Base-by-base conservation (phyloP, 495 filamentous ascomycete genomes). In the Tricharina praecox region DNA sequence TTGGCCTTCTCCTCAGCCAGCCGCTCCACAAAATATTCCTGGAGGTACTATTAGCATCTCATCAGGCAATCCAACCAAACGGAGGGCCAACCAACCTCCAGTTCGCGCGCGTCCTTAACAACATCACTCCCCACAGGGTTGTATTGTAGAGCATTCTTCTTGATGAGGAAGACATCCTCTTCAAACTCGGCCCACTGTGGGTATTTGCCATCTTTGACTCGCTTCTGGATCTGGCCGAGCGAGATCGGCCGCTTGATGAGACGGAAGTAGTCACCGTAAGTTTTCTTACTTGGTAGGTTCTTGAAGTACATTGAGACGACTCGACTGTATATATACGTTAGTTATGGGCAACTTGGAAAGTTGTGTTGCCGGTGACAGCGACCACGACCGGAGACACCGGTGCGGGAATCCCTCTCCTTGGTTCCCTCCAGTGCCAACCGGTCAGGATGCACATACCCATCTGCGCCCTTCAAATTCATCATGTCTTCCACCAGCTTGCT, bases 111-210 rank as follows among this genome's bases (percentile, higher is more conserved):
- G 47, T 85, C 68, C 16, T 69, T 65, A 42, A 71, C 79, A 32
- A 93, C 81, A 13, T 79, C 76, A 54, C 86, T 93, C 2, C 72
- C 81, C 54, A 92, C 85, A 55, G 92, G 85, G 53, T 94, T 94
- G 63, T 86, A 94, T 23, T 76, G 73, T 41, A 78, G 75, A 3
- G 86, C 87, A 64, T 94, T 94, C 30, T 70, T 73, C 82, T 85
- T 92, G 23, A 93, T 78, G 45, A 78, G 72, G 51, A 71, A 77
- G 37, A 82, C 68, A 49, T 80, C 82, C 10, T 81, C 74, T 62
- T 86, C 83, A 49, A 93, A 88, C 2, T 74, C 69, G 34, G 75
- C 64, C 86, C 86, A 94, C 19, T 63, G 77, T 52, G 67, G 55
- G 59, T 85, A 92, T 48, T 75, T 71, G 30, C 71, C 63, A 18